Evolutionary conservation across 108 stramenopile genomes (phyloP), one percentile per base, ranked within the genome.

Genomic region (Nitzschia sp.): DNA sequence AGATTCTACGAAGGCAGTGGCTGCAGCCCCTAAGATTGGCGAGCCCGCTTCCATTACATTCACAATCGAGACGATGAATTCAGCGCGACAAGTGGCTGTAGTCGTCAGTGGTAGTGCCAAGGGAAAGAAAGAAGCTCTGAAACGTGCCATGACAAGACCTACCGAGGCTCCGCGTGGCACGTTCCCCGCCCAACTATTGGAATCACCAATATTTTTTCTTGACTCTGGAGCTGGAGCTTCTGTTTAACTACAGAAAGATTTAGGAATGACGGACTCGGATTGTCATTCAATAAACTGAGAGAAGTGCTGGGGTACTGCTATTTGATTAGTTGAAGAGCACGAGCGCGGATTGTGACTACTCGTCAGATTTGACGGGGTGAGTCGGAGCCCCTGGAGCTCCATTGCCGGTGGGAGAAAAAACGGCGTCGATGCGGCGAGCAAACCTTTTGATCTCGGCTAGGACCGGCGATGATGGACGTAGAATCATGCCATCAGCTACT

Each of bases 61-160:
- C 27, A 66, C 65, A 1, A 66, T 66, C 0, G 65, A 66, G 52
- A 35, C 52, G 0, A 66, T 66, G 31, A 66, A 66, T 34, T 44
- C 65, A 11, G 65, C 65, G 1, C 65, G 65, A 19, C 16, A 52
- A 21, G 50, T 66, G 34, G 65, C 33, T 53, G 52, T 66, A 0
- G 32, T 66, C 16, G 65, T 53, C 22, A 32, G 28, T n/a, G 65
- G 52, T 35, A 52, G 65, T 13, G 27, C 38, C 23, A 68, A 68
- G 41, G 68, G 55, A 27, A 64, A 64, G 63, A 64, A 64, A 29
- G 63, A 64, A 64, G 63, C 63, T 4, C 45, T 64, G 17, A 46
- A 64, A 45, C 65, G 65, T 9, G 65, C 52, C 30, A 52, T 53
- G 48, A n/a, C 17, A n/a, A 16, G 65, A 19, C 52, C 65, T 19